Evolutionary conservation across 169 alveolate species (phyloP), one percentile per base, ranked within the genome.

Genomic region (Babesia sp.): DNA sequence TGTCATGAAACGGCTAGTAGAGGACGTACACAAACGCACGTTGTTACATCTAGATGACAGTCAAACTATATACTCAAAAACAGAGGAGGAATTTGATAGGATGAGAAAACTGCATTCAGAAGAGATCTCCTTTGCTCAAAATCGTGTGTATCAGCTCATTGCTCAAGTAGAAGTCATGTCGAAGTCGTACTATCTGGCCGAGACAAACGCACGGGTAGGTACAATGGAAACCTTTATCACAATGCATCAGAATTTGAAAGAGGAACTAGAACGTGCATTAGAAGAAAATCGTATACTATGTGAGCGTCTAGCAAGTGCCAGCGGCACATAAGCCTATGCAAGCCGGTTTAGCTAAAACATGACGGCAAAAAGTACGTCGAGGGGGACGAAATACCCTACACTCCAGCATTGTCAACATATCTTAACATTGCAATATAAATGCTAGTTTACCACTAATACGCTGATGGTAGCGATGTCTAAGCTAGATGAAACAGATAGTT

Each of bases 81-180:
- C 74, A 5, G 63, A 46, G 4, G 74, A 45, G 3, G 74, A 64
- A 45, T 16, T 64, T 0, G 51, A 64, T 31, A 24, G 45, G 11
- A 16, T 64, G 31, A 14, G 61, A 8, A 14, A 46, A 1, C n/a
- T 79, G 33, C 72, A 79, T 36, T 16, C 54, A 2, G 78, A 61
- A 29, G 77, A 79, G 48, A 20, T 79, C 46, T 53, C 34, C 18
- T 79, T 71, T 70, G 74, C 83, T 31, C 54, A 79, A 33, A 61
- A 69, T 16, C 73, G 63, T 14, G 39, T 79, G 4, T 8, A 28
- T 22, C 31, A 51, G 34, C 22, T 79, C 41, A 46, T 34, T 33
- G n/a, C 60, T 26, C 87, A 79, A 55, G 41, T 79, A 16, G 51
- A 71, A 22, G 51, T 79, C 12, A 29, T 79, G 64, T 26, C 82